phyloP scores from a whole-genome alignment of 208 protist species.

The Strigomonas culicis region DNA sequence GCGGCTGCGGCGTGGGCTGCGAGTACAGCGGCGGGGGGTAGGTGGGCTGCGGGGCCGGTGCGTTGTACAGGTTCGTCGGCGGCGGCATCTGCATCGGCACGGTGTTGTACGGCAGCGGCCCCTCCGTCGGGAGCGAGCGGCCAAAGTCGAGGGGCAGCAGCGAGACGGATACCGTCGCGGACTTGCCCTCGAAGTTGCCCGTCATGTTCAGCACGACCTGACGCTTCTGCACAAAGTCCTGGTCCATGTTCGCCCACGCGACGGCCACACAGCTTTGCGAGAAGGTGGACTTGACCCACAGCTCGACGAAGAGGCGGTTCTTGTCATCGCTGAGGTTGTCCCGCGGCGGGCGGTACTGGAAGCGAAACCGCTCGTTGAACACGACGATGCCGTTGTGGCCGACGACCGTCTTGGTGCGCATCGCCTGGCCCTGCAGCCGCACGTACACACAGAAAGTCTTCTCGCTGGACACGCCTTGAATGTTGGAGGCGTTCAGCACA shows the following conservation, averaged over 20 bases:
- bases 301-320: conserved; percentile 52
- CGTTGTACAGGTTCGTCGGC: conserved; percentile 5
- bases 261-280: conserved; percentile 44
- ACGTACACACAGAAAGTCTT: conserved; percentile 45
- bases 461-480: conserved; percentile 22
- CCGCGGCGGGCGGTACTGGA: conserved; percentile 28
- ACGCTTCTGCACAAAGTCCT: conserved; percentile 23
- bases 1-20: conserved; percentile 4
- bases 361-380: conserved; percentile 46
- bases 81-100: not conserved
- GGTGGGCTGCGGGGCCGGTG: not conserved
- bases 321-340: not conserved
- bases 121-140: not conserved
- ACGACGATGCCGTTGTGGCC: conserved; percentile 16
- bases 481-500: conserved; percentile 29
- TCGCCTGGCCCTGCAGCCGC: conserved; percentile 48
- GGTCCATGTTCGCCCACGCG: conserved; percentile 36
- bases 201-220: conserved; percentile 27
- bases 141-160: conserved; percentile 40
- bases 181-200: conserved; percentile 39
- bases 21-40: conserved; percentile 1
- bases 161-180: conserved; percentile 23
- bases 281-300: conserved; percentile 47
- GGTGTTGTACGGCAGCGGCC: conserved; percentile 6
- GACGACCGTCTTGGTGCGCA: conserved; percentile 31